phyloP scores from a whole-genome alignment of 2,329 filamentous ascomycete genomes.

The Colletotrichum phormii region DNA sequence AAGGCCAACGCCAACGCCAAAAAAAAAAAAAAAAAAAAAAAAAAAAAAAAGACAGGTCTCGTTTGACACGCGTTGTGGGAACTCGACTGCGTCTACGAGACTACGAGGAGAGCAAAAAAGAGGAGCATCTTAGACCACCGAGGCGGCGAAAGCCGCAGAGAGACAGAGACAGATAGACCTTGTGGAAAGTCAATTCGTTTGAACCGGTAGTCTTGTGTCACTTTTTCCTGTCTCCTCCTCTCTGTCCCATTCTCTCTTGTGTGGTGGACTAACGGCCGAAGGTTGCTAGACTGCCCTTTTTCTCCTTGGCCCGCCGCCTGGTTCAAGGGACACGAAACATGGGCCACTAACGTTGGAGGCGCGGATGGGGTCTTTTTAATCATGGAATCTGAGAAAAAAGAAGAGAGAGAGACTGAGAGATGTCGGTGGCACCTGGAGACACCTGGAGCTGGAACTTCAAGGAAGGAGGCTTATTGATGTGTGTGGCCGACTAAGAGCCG shows the following conservation, averaged over 20 bases:
- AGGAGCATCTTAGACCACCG: background rate
- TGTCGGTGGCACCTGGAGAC: background rate
- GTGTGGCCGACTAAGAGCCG: background rate
- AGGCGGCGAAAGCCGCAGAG: background rate
- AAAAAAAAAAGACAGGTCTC: constrained; percentile 11
- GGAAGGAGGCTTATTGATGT: background rate
- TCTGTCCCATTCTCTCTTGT: background rate
- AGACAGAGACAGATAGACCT: too few species aligned
- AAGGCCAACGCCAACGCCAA: background rate
- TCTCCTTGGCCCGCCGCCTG: background rate
- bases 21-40: too few species aligned
- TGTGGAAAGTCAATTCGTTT: background rate
- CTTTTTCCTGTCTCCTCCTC: background rate
- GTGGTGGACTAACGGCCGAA: constrained; percentile 24
- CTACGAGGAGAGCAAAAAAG: background rate
- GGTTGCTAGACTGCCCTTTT: background rate
- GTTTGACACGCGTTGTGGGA: background rate
- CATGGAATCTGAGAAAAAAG: constrained; percentile 3
- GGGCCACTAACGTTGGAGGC: background rate
- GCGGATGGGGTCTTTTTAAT: background rate
- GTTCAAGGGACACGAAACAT: constrained; percentile 20
- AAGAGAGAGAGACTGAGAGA: background rate
- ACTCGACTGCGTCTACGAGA: background rate
- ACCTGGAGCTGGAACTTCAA: background rate
- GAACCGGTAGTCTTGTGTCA: constrained; percentile 17